These are phyloP conservation scores for Didymella keratinophila DNA, from an alignment of 2,329 filamentous ascomycete species.

Conservation along the genomic window DNA sequence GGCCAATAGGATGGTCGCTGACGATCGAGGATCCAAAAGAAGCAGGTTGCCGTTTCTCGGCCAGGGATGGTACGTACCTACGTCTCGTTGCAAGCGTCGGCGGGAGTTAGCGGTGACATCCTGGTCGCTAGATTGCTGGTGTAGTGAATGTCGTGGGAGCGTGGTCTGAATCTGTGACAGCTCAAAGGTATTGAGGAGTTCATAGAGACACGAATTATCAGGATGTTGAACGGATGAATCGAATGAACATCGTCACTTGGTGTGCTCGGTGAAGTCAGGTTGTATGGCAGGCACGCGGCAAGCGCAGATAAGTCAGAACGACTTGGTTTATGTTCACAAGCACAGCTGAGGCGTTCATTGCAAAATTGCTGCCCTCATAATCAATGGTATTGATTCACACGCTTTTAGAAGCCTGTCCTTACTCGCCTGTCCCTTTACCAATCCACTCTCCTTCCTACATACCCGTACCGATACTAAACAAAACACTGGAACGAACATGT, in stretches of 20 bases:
- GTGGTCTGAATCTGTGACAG: not conserved
- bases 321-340: not conserved
- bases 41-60: constrained; percentile 6
- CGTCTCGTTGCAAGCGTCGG: constrained; percentile 12
- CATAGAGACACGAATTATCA: not conserved
- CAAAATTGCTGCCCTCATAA: not conserved
- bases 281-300: not conserved
- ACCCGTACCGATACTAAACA: constrained; percentile 16
- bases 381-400: constrained; percentile 11
- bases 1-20: not conserved
- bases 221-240: not conserved
- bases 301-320: not conserved
- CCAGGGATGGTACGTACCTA: constrained; percentile 23
- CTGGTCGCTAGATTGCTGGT: not conserved
- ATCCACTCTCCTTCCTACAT: constrained; percentile 4
- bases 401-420: constrained; percentile 10
- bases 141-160: not conserved
- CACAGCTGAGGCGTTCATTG: not conserved
- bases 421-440: not conserved
- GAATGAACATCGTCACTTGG: not conserved
- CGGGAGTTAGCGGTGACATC: not conserved
- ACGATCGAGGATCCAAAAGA: not conserved
- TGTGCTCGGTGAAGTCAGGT: not conserved
- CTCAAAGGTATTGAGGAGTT: not conserved
- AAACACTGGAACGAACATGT: constrained; percentile 13